Base-by-base conservation (phyloP, 108 stramenopile species). In the Cyclotella baltica region DNA sequence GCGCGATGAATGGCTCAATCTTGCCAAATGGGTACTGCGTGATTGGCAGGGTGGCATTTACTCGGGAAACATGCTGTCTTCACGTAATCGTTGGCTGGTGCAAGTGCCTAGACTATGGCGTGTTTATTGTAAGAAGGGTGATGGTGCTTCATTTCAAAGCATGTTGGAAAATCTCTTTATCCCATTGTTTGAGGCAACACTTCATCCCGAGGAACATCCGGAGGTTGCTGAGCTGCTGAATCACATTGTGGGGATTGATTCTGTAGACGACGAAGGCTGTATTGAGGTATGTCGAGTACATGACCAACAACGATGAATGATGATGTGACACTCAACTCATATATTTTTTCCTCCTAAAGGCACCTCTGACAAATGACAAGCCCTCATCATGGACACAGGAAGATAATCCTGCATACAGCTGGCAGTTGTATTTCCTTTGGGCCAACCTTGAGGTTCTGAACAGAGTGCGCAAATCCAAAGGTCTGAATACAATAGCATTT, bases 31-130 rank as follows among this genome's bases (percentile, higher is more conserved):
- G 94, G 86, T 97, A 53, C 62, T 93, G 23, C 79, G 72, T 3
- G 89, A 95, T 62, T 97, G 94, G 94, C 46, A 86, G 57, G 83
- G 85, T 29, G 82, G 76, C 19, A 86, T 84, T 33, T 86, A 86
- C 71, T 88, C 89, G 11, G 91, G 97, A 47, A 85, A 93, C 64
- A 82, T 99, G 90, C 75, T 98, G 18, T 93, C 93, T 10, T 71
- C 89, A n/a, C 92, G 98, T 81, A 96, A 99, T 70, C 98, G 98
- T 23, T 99, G 99, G 99, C 36, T 99, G 62, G 92, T 99, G 30
- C 99, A 99, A 81, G 87, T 98, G 40, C 99, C 98, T 8, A 85
- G 99, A 4, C 74, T 99, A 34, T 99, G 98, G 97, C 73, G 96
- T 25, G 93, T 99, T 50, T 99, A 90, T 80, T 88, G 94, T 56